phyloP scores from a whole-genome alignment of 2,329 filamentous ascomycete species.

The Cladosporium sp. region DNA sequence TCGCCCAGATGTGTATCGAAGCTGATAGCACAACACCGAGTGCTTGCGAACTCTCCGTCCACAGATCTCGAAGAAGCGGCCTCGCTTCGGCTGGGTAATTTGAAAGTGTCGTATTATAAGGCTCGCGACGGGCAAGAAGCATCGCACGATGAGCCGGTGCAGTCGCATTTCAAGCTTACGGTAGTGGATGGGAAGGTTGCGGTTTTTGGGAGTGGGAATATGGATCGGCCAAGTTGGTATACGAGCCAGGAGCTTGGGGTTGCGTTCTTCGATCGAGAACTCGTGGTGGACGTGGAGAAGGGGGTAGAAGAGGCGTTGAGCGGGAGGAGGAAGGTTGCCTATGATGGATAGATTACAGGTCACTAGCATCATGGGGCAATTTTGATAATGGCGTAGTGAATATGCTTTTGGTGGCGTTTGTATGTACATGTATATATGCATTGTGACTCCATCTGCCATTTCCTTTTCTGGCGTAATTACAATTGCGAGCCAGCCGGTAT shows the following conservation, averaged over 20 bases:
- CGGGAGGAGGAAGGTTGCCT: constrained; percentile 11
- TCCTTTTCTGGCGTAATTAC: background rate
- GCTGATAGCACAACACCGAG: constrained; percentile 55
- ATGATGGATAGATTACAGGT: background rate
- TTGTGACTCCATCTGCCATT: background rate
- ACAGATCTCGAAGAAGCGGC: constrained; percentile 43
- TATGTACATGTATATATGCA: background rate
- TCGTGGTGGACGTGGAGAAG: constrained; percentile 29
- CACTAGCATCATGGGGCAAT: no score
- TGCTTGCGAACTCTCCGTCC: constrained; percentile 17
- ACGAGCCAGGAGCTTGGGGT: constrained; percentile 81
- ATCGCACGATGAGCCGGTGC: constrained; percentile 51
- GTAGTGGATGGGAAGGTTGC: constrained; percentile 65
- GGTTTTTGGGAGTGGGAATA: constrained; percentile 74
- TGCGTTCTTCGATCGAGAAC: constrained; percentile 43
- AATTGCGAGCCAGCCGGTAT: no score
- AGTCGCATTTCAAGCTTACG: constrained; percentile 73
- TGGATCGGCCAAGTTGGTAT: constrained; percentile 82
- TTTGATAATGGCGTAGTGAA: no score
- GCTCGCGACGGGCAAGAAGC: constrained; percentile 26
- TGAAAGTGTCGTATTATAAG: constrained; percentile 59
- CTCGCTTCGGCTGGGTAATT: constrained; percentile 40
- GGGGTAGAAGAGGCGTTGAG: constrained; percentile 19
- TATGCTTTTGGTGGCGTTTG: background rate
- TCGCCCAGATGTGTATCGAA: constrained; percentile 61